A percentile compares a stretch with the other conserved stretches of the same genome.
These are phyloP conservation scores for Talaromyces sp. DNA, from an alignment of 2,329 filamentous ascomycete genomes.

Conservation along the genomic window DNA sequence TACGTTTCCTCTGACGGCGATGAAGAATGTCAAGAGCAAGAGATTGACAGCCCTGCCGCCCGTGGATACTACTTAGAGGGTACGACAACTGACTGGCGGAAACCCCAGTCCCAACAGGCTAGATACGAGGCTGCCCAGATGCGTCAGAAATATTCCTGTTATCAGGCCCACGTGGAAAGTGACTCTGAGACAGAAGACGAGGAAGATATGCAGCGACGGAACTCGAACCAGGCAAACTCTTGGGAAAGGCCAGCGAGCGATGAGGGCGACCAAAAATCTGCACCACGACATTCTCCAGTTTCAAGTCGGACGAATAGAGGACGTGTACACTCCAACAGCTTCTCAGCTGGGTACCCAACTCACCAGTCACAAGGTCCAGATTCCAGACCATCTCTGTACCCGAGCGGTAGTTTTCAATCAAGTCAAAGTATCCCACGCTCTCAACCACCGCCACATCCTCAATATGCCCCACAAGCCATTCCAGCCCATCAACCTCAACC, in stretches of 20 bases:
- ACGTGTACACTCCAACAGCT: slow-evolving; percentile 17
- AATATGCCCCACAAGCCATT: not conserved
- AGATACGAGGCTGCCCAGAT: slow-evolving; percentile 32
- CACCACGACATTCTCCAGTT: slow-evolving; percentile 6
- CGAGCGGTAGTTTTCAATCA: slow-evolving; percentile 14
- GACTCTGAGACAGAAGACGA: slow-evolving; percentile 33
- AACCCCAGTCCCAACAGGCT: slow-evolving; percentile 42
- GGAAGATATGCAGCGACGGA: not conserved
- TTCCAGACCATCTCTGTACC: slow-evolving; percentile 8
- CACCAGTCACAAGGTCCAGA: slow-evolving; percentile 8
- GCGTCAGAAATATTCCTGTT: slow-evolving; percentile 36
- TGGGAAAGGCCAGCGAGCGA: slow-evolving; percentile 17
- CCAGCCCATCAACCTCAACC: slow-evolving; percentile 11
- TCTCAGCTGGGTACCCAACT: slow-evolving; percentile 15
- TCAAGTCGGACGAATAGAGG: slow-evolving; percentile 1
- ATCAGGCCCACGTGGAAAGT: slow-evolving; percentile 42
- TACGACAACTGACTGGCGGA: slow-evolving; percentile 38
- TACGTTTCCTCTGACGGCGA: slow-evolving; percentile 30
- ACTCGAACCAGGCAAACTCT: slow-evolving; percentile 1
- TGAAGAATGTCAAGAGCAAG: slow-evolving; percentile 17
- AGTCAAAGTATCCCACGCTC: slow-evolving; percentile 11
- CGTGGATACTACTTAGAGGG: slow-evolving; percentile 41
- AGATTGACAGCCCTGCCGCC: slow-evolving; percentile 27
- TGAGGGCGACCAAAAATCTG: slow-evolving; percentile 18
- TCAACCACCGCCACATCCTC: slow-evolving; percentile 1